Base-by-base conservation (phyloP, 2,329 filamentous ascomycete species). In the Alternaria postmessia region DNA sequence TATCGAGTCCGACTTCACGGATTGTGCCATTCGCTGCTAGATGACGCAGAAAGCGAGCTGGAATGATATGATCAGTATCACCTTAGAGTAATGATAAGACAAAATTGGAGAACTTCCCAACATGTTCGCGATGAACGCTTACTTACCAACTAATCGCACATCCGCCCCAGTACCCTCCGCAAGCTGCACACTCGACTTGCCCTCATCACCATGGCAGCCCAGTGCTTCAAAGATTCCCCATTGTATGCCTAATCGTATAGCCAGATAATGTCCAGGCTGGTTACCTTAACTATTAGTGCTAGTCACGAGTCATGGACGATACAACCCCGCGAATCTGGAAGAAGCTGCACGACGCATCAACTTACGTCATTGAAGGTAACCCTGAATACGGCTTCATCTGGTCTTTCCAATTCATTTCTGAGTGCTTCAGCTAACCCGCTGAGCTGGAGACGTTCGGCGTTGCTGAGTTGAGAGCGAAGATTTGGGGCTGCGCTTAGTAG, bases 201-300 rank as follows among this genome's bases (percentile, higher is more conserved):
- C 55, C 32, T 41, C 26, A 46, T 51, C 51, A 0, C 54, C 59
- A 43, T 55, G 46, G 32, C 55, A 51, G 20, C 59, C 54, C 14
- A 62, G 46, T 39, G 49, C 51, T 1, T 62, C 59, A 7, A 62
- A 62, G 22, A 58, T 41, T 24, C 55, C 55, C 59, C 59, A 62
- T 55, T 62, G 59, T 42, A 62, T 54, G n/a, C 54, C 59, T 4
- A 62, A 51, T 24, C 59, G 59, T 9, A 59, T 62, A 16, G 44
- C 59, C 14, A 62, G 39, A 59, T 62, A 62, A 42, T 62, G 59
- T 5, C 54, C 54, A 28, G 59, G 54, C 59, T 62, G 11, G 24
- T 3, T 9, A 28, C 39, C 58, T 34, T 8, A 4, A 12, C 18
- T 16, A 34, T 62, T 48, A 61, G 54, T 49, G 22, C 57, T 22